Evolutionary conservation across 2,329 filamentous ascomycete genomes (phyloP).

Genomic region (Cryphonectria nitschkei): DNA sequence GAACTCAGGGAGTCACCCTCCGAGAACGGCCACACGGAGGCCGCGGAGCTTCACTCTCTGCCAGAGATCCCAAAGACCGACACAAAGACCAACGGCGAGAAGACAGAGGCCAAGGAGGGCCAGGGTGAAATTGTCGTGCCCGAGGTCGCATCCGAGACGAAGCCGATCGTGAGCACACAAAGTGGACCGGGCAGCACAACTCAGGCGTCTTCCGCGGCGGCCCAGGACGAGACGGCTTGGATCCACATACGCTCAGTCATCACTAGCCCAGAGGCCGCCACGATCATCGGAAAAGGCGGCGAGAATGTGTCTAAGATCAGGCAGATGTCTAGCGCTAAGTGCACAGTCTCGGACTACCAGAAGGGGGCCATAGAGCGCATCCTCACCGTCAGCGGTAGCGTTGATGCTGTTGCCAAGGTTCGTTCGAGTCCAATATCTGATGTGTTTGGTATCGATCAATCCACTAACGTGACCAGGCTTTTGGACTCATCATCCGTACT

Average conservation of each 20-base stretch:
- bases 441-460: constrained; percentile 15
- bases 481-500: constrained; percentile 96
- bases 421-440: constrained; percentile 34
- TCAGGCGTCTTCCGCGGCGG: constrained; percentile 52
- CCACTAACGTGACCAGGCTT: constrained; percentile 64
- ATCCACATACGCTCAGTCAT: constrained; percentile 97
- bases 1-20: constrained; percentile 54
- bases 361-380: constrained; percentile 97
- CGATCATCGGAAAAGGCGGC: constrained; percentile 96
- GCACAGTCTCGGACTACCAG: constrained; percentile 97
- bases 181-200: constrained; percentile 44
- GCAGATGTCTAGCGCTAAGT: constrained; percentile 93
- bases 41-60: constrained; percentile 39
- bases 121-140: constrained; percentile 72
- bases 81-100: constrained; percentile 54
- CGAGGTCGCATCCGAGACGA: constrained; percentile 60
- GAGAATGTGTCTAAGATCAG: constrained; percentile 98
- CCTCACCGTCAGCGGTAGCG: constrained; percentile 92
- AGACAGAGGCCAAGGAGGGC: constrained; percentile 56
- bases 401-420: constrained; percentile 96
- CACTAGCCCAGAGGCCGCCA: constrained; percentile 94
- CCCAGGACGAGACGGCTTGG: constrained; percentile 92
- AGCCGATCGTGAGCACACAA: constrained; percentile 47
- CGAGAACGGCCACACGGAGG: constrained; percentile 40
- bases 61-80: constrained; percentile 53